Conservation (phyloP, 768 basidiomycete genomes). For the Saitozyma sp. region DNA sequence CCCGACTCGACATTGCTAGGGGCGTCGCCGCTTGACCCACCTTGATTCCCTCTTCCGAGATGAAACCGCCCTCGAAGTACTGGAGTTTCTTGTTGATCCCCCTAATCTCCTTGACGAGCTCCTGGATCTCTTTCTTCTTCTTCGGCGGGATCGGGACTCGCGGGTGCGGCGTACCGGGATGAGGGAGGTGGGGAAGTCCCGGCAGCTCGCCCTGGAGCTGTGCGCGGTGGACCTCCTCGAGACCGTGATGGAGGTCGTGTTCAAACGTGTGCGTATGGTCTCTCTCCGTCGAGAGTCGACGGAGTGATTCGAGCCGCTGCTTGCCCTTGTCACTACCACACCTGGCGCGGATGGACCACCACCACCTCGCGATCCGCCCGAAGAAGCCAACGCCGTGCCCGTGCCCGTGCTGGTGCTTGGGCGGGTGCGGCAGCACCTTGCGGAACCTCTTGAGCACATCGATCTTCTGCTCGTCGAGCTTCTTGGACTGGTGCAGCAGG, state of each 20-base stretch:
- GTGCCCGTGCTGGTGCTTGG: background rate
- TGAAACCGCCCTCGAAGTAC: conserved; percentile 50
- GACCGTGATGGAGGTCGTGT: background rate
- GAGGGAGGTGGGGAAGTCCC: conserved; percentile 6
- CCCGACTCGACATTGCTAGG: background rate
- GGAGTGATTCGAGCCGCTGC: too few species aligned
- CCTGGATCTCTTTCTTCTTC: conserved; percentile 46
- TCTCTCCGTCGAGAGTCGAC: too few species aligned
- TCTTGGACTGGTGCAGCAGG: conserved; percentile 45
- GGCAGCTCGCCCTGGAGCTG: background rate
- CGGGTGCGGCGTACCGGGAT: background rate
- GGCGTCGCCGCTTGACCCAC: conserved; percentile 7
- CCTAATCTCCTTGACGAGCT: conserved; percentile 45
- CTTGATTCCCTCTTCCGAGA: conserved; percentile 48
- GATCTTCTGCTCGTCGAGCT: conserved; percentile 46
- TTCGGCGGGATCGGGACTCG: conserved; percentile 2
- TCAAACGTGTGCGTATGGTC: background rate
- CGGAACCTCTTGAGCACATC: conserved; percentile 32
- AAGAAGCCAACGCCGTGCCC: background rate
- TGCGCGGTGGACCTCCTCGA: background rate
- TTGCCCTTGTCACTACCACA: too few species aligned
- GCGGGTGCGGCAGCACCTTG: conserved; percentile 38
- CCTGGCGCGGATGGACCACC: too few species aligned
- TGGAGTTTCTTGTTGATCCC: conserved; percentile 48
- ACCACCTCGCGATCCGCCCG: background rate